Evolutionary conservation across 2,329 filamentous ascomycete genomes (phyloP).

Genomic region (Paecilomyces sp.): DNA sequence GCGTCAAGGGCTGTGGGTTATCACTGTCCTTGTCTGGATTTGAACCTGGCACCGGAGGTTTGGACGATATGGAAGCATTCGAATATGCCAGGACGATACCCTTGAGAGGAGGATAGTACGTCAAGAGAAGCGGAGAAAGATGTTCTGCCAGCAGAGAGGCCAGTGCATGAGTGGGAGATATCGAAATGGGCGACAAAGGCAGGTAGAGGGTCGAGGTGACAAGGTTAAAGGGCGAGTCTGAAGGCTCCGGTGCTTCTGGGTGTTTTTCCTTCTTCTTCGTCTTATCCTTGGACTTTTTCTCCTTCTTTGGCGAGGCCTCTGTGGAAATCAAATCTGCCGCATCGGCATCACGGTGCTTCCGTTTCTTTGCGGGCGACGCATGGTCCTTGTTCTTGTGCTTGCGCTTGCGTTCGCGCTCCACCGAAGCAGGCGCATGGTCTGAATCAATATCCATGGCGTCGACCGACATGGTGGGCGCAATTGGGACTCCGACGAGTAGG

Average conservation of each 20-base stretch:
- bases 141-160: slow-evolving; percentile 55
- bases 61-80: slow-evolving; percentile 35
- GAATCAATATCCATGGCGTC: slow-evolving; percentile 35
- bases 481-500: slow-evolving; percentile 12
- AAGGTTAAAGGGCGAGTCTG: slow-evolving; percentile 64
- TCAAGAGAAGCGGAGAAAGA: slow-evolving; percentile 56
- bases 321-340: slow-evolving; percentile 8
- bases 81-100: slow-evolving; percentile 52
- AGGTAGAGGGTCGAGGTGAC: slow-evolving; percentile 72
- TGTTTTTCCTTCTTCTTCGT: slow-evolving; percentile 12
- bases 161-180: slow-evolving; percentile 45
- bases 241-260: slow-evolving; percentile 16
- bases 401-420: slow-evolving; percentile 32
- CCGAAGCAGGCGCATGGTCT: slow-evolving; percentile 11
- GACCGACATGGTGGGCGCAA: slow-evolving; percentile 25
- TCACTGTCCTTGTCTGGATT: slow-evolving; percentile 15
- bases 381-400: slow-evolving; percentile 42
- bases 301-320: slow-evolving; percentile 23
- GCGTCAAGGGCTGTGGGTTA: slow-evolving; percentile 31
- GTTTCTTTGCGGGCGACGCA: slow-evolving; percentile 34
- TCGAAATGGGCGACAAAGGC: slow-evolving; percentile 50
- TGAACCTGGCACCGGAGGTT: slow-evolving; percentile 26
- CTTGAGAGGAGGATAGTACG: slow-evolving; percentile 53
- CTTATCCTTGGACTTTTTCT: slow-evolving; percentile 28
- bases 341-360: slow-evolving; percentile 27